Conservation (phyloP, 31 red algal genomes). For the Bonnemaisonia californica region DNA sequence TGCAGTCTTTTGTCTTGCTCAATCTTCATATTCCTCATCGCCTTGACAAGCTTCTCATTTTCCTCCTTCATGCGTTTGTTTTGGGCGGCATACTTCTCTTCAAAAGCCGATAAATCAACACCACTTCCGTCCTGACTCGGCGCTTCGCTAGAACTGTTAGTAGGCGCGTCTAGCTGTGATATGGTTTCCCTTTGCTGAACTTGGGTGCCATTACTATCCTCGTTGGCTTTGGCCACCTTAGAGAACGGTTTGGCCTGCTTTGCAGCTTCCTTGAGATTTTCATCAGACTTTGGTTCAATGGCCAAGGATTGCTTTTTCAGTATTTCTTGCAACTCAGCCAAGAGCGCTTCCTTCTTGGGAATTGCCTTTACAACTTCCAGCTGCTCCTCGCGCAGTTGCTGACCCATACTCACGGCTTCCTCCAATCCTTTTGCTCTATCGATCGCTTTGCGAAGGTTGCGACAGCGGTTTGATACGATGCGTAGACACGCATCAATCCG, state of each 20-base stretch:
- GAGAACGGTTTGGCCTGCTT: background rate
- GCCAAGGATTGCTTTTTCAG: slow-evolving; percentile 56
- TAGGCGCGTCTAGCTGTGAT: background rate
- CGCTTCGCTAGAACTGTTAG: background rate
- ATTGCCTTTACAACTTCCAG: slow-evolving; percentile 44
- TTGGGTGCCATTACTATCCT: background rate
- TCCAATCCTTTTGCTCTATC: slow-evolving; percentile 57
- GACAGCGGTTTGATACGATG: slow-evolving; percentile 62
- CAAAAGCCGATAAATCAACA: background rate
- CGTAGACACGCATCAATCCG: slow-evolving; percentile 48
- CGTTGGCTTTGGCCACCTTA: background rate
- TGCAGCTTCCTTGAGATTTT: slow-evolving; percentile 8
- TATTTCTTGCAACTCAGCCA: slow-evolving; percentile 73
- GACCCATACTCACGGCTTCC: slow-evolving; percentile 37
- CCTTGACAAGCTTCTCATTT: background rate
- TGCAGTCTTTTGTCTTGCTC: slow-evolving; percentile 9
- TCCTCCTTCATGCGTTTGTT: background rate
- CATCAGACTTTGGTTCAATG: slow-evolving; percentile 5
- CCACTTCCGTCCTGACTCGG: background rate
- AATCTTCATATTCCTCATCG: slow-evolving; percentile 18
- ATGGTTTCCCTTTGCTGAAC: background rate
- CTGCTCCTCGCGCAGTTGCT: slow-evolving; percentile 55
- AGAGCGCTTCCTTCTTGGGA: slow-evolving; percentile 51
- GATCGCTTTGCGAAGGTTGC: slow-evolving; percentile 71
- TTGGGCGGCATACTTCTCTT: background rate